Conservation (phyloP, 305 asterid species). For the Fraxinus paxiana region DNA sequence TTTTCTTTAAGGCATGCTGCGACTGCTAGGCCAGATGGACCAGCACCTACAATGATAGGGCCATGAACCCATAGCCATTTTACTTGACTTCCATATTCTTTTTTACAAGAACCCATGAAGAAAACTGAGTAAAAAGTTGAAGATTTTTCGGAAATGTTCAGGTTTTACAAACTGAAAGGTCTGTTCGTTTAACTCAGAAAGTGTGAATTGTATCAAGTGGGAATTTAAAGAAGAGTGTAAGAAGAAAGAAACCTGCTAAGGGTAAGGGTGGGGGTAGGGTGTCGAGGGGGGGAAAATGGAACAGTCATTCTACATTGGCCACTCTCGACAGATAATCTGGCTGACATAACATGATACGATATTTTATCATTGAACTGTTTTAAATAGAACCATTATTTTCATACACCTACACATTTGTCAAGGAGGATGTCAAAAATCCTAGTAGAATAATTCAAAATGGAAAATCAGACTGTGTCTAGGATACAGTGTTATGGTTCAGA, state of each 20-base stretch:
- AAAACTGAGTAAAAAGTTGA: background rate
- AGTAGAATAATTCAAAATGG: background rate
- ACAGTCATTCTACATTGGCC: too few relatives aligned
- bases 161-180: background rate
- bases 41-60: constrained; percentile 88
- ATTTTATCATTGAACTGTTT: too few relatives aligned
- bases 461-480: background rate
- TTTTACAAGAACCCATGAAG: constrained; percentile 39
- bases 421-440: too few relatives aligned
- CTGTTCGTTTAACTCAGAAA: background rate
- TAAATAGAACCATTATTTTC: too few relatives aligned
- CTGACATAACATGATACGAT: too few relatives aligned
- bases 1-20: constrained; percentile 65
- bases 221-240: background rate
- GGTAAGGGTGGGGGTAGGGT: background rate
- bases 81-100: constrained; percentile 20
- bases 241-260: background rate
- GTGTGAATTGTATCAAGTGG: background rate
- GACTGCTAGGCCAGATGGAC: constrained; percentile 90
- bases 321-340: too few relatives aligned
- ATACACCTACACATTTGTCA: too few relatives aligned
- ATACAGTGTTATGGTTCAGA: constrained; percentile 16
- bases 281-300: background rate
- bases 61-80: constrained; percentile 35
- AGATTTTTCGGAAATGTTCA: background rate